phyloP scores from a whole-genome alignment of 495 filamentous ascomycete genomes.

The Cudoniella acicularis region DNA sequence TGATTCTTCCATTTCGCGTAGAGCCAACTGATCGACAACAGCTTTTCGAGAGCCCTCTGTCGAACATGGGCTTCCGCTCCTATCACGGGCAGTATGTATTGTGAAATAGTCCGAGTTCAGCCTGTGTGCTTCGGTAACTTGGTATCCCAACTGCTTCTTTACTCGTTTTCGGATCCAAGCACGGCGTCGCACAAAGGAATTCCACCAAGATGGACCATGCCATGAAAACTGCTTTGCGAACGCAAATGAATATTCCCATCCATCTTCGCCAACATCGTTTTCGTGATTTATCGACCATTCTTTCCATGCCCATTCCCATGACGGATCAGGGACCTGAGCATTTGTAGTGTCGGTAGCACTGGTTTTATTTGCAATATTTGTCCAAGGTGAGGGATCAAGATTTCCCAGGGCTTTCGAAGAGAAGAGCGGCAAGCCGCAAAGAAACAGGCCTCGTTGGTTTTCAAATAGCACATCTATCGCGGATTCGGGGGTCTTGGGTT shows the following conservation, averaged over 20 bases:
- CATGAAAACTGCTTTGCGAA: constrained; percentile 75
- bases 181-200: constrained; percentile 84
- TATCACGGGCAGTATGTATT: constrained; percentile 45
- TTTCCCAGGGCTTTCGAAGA: constrained; percentile 81
- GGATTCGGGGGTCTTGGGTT: constrained; percentile 37
- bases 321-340: constrained; percentile 90
- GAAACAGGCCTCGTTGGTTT: constrained; percentile 80
- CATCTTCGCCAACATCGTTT: constrained; percentile 82
- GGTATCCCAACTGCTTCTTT: constrained; percentile 47
- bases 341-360: constrained; percentile 85
- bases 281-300: constrained; percentile 93
- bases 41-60: constrained; percentile 10
- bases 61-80: constrained; percentile 18
- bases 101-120: constrained; percentile 86
- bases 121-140: constrained; percentile 48
- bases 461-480: constrained; percentile 90
- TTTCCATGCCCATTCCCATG: constrained; percentile 95
- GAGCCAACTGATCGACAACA: constrained; percentile 9
- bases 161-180: constrained; percentile 85
- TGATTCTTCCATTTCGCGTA: constrained; percentile 20
- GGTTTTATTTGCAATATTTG: constrained; percentile 64
- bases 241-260: constrained; percentile 92
- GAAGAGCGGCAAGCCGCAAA: constrained; percentile 87
- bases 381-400: constrained; percentile 84
- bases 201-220: constrained; percentile 91